Base-by-base conservation (phyloP, 805 yeast species). In the Starmerella potacharoeniae region DNA sequence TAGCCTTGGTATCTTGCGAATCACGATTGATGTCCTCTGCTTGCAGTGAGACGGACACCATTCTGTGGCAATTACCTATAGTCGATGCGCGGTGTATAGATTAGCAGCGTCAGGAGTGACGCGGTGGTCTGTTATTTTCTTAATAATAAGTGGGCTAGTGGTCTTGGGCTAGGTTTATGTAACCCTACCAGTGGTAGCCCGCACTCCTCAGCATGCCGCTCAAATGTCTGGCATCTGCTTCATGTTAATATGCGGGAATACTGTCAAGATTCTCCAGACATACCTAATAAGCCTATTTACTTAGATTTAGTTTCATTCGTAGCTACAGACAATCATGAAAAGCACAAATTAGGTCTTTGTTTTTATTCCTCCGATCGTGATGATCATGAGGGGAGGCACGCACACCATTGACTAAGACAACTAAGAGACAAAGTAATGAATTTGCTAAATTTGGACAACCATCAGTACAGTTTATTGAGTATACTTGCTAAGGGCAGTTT, bases 121-220 rank as follows among this genome's bases (percentile, higher is more conserved):
- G 30, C 5, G 9, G 43, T 17, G n/a, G 33, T 43, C 46, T 43
- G 46, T 43, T 43, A 10, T 43, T 22, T 43, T 29, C 33, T 43
- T 43, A 43, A 43, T 43, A 43, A 43, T 29, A 43, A 43, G 46
- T 43, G 46, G 46, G 46, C 46, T 29, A 43, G 46, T 43, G 46
- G 46, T 43, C 34, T 29, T 30, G 46, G 46, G 33, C 34, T 43
- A 43, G 46, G 46, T 22, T 43, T 22, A 6, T 6, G 1, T 2
- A 43, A 30, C 46, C 46, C 46, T 43, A 29, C 6, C 9, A n/a
- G 34, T 43, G 34, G 17, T 43, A 40, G 43, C 43, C 30, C 43
- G 43, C 43, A 40, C 17, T 14, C 35, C 11, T 33, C 35, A 3
- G 35, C 40, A 36, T 36, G 16, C 40, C 40, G 6, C 2, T 13